Conservation (phyloP, 176 grass and related monocot genomes). For the Avena eriantha region DNA sequence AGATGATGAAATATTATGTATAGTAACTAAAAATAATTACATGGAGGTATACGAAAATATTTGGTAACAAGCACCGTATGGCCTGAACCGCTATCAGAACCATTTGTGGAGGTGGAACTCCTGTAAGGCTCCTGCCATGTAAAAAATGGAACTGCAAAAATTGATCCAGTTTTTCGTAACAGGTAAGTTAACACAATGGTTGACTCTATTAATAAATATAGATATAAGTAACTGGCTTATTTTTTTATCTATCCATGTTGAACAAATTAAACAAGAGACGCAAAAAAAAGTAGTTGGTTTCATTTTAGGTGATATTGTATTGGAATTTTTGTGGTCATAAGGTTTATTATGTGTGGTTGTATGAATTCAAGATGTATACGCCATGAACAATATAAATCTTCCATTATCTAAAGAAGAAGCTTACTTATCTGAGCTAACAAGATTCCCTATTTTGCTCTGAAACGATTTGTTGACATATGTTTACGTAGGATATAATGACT, state of each 20-base stretch:
- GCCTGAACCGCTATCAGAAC: no score
- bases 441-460: not conserved
- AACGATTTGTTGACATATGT: not conserved
- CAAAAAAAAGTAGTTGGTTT: no score
- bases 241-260: no score
- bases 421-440: no score
- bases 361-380: not conserved
- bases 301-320: not conserved
- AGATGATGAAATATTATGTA: not conserved
- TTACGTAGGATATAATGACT: slow-evolving; percentile 35
- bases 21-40: not conserved
- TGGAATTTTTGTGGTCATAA: not conserved
- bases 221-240: not conserved
- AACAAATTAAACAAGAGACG: no score
- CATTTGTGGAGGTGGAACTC: not conserved
- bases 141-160: not conserved
- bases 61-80: not conserved
- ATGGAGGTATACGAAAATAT: not conserved
- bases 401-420: not conserved
- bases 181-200: no score
- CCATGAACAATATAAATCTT: not conserved
- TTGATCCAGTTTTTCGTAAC: not conserved
- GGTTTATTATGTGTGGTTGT: not conserved
- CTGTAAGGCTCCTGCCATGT: not conserved
- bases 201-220: not conserved